These are phyloP conservation scores for Colletotrichum sp. DNA, from an alignment of 2,329 filamentous ascomycete species.

Conservation along the genomic window DNA sequence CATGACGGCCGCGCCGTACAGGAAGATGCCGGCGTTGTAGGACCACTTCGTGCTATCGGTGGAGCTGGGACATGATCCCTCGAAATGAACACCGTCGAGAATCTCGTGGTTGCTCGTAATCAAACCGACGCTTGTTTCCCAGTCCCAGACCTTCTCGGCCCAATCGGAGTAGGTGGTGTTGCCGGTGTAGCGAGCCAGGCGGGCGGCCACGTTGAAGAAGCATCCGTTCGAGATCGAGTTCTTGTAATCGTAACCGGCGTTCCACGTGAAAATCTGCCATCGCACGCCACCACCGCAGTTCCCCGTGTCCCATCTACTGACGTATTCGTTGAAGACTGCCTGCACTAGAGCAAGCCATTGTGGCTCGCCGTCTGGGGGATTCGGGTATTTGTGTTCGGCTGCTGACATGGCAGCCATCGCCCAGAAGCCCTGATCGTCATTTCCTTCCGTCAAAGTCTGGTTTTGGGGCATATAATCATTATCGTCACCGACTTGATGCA, in stretches of 20 bases:
- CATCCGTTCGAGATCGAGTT: conserved; percentile 73
- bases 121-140: conserved; percentile 61
- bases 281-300: conserved; percentile 76
- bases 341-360: conserved; percentile 80
- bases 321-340: conserved; percentile 82
- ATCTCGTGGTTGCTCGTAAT: conserved; percentile 60
- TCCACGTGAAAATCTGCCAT: conserved; percentile 86
- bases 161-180: conserved; percentile 80
- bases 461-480: conserved; percentile 71
- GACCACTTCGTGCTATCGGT: conserved; percentile 68
- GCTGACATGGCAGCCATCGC: conserved; percentile 80
- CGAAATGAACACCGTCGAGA: conserved; percentile 50
- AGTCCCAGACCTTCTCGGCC: conserved; percentile 74
- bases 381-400: conserved; percentile 76
- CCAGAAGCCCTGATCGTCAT: conserved; percentile 86
- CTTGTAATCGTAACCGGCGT: conserved; percentile 73
- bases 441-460: conserved; percentile 66
- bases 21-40: conserved; percentile 71
- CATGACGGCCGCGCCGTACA: conserved; percentile 66
- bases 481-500: conserved; percentile 64
- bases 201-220: conserved; percentile 72
- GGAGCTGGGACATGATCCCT: conserved; percentile 62
- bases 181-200: conserved; percentile 77
- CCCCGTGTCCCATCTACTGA: conserved; percentile 70
- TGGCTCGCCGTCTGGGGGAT: conserved; percentile 65